A percentile compares a stretch with the other conserved stretches of the same genome.
Evolutionary conservation across 2,329 filamentous ascomycete genomes (phyloP).

Genomic region (Talaromyces sp.): DNA sequence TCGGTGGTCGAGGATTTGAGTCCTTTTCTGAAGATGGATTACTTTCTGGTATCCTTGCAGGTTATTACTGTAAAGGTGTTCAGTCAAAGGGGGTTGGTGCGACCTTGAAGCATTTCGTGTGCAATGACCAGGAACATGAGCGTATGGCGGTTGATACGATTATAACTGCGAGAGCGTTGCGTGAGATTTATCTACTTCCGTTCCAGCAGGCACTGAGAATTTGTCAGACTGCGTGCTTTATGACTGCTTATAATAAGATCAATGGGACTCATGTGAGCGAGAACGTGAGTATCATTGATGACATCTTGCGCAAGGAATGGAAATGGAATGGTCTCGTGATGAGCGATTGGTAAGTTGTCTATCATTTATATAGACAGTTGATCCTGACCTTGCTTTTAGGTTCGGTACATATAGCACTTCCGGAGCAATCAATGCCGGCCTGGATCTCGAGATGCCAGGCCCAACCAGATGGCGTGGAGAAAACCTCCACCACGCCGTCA

Average conservation of each 20-base stretch:
- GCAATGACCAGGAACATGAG: conserved; percentile 50
- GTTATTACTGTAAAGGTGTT: conserved; percentile 69
- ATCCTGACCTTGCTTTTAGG: conserved; percentile 27
- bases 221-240: conserved; percentile 55
- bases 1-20: conserved; percentile 84
- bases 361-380: background rate
- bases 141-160: conserved; percentile 45
- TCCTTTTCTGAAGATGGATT: conserved; percentile 82
- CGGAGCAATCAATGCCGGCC: conserved; percentile 46
- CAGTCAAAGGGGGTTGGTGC: conserved; percentile 73
- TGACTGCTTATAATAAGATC: conserved; percentile 60
- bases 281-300: conserved; percentile 41
- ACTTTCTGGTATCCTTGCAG: conserved; percentile 70
- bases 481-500: conserved; percentile 46
- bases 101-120: conserved; percentile 67
- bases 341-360: conserved; percentile 43
- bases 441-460: conserved; percentile 51
- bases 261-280: conserved; percentile 52
- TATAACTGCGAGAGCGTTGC: conserved; percentile 53
- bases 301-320: conserved; percentile 49
- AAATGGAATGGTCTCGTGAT: conserved; percentile 48
- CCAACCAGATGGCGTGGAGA: conserved; percentile 45
- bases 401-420: conserved; percentile 49
- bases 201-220: conserved; percentile 62
- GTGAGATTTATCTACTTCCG: conserved; percentile 64